Base-by-base conservation (phyloP, 164 flowering plant species). In the Hamamelis virginiana region DNA sequence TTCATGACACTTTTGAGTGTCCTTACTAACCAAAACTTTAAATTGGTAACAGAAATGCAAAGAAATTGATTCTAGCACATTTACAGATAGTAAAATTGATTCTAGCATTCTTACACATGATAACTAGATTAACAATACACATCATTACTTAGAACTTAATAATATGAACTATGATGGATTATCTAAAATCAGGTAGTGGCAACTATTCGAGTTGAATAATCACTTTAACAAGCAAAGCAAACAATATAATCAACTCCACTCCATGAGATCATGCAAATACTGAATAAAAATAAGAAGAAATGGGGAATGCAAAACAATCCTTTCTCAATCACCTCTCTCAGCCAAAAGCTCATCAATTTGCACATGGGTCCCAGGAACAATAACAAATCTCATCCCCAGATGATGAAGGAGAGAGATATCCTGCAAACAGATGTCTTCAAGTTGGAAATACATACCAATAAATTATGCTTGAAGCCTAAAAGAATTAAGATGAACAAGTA, bases 351-450 rank as follows among this genome's bases (percentile, higher is more conserved):
- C 74, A 77, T 96, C 98, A 77, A 96, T 96, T 56, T 82, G 94
- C 56, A 90, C 85, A 75, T 91, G 97, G 1, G 94, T 96, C 41
- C 90, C 99, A 0, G 98, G 98, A 66, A 95, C 97, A 62, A 95
- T 80, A 74, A 95, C 85, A 79, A 95, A 90, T 73, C 84, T 87
- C 60, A 96, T 85, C 47, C 99, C 99, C 74, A 93, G 67, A 16
- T 94, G 96, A 77, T 93, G 98, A 65, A 96, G 91, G 50, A 93
- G 87, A 62, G 99, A 89, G 18, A 96, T 89, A 79, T 96, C 99
- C 99, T 96, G 91, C 82, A 82, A 11, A n/a, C 19, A 66, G 9
- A 45, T 19, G 33, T 8, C 28, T 41, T 41, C 1, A 21, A 23
- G 21, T 25, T 51, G 9, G 25, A 3, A 65, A 65, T 13, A 11